phyloP scores from a whole-genome alignment of 352 stramenopile species.

The Globisporangium spiculum region DNA sequence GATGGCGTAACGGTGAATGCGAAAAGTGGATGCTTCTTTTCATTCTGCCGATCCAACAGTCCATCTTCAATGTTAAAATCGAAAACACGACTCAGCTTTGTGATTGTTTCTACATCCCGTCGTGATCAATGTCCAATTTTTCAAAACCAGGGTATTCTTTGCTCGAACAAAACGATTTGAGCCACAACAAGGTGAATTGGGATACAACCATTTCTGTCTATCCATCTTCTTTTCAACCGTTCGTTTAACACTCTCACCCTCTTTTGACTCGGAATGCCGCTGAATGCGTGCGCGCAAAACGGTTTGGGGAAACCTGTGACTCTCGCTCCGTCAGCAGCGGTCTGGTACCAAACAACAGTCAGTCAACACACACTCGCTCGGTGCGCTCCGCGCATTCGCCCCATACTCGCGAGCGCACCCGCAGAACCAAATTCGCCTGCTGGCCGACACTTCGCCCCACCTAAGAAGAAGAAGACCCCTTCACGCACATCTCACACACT shows the following conservation, averaged over 20 bases:
- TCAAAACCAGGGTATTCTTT: background rate
- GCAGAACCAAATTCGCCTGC: slow-evolving; percentile 11
- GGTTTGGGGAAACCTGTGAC: slow-evolving; percentile 8
- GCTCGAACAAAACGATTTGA: background rate
- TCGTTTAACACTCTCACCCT: background rate
- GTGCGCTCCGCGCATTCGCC: background rate
- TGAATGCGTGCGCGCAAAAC: background rate
- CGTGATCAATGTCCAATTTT: background rate
- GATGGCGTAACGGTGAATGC: background rate
- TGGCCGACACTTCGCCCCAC: background rate
- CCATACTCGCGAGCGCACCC: background rate
- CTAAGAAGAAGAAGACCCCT: background rate
- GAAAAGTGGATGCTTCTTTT: slow-evolving; percentile 9
- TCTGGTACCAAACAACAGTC: background rate
- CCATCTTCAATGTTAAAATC: background rate
- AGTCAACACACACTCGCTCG: background rate
- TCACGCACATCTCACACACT: too few relatives aligned
- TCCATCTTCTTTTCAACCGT: background rate
- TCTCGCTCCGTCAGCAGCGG: slow-evolving; percentile 2
- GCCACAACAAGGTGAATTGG: background rate
- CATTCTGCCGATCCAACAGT: slow-evolving; percentile 1
- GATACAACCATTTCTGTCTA: background rate
- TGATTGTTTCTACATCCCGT: background rate
- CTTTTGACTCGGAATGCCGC: background rate
- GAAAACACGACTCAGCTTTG: background rate